A percentile compares a stretch with the other conserved stretches of the same genome.
phyloP scores from a whole-genome alignment of 2,329 filamentous ascomycete genomes.

The Escovopsis weberi region DNA sequence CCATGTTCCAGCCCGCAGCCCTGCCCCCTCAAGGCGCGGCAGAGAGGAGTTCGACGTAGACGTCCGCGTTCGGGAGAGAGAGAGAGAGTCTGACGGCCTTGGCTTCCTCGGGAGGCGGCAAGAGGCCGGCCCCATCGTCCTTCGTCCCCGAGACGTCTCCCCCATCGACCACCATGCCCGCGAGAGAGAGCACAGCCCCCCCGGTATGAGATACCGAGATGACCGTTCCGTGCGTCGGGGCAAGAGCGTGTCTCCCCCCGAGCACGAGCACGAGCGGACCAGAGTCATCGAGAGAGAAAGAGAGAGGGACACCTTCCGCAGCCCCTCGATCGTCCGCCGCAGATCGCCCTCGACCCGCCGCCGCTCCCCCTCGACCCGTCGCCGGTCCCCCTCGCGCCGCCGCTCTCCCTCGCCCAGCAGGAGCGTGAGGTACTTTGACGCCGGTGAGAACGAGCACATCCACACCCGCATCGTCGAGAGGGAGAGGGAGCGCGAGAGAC shows the following conservation, averaged over 20 bases:
- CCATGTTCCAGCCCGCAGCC: constrained; percentile 9
- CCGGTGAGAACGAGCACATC: constrained; percentile 28
- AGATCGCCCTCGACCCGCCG: constrained; percentile 22
- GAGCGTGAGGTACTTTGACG: constrained; percentile 27
- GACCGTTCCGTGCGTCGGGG: constrained; percentile 28
- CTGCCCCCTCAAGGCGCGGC: constrained; percentile 15
- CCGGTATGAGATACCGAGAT: constrained; percentile 23
- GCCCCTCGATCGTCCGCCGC: constrained; percentile 22
- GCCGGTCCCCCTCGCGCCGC: constrained; percentile 15
- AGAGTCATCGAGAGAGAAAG: constrained; percentile 26
- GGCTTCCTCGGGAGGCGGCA: constrained; percentile 35
- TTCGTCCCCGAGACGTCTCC: constrained; percentile 41
- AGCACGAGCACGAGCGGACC: constrained; percentile 20
- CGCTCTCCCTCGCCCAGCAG: constrained; percentile 21
- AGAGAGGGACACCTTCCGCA: constrained; percentile 18
- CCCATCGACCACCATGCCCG: constrained; percentile 34
- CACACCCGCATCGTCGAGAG: constrained; percentile 34
- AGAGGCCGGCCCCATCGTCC: constrained; percentile 37
- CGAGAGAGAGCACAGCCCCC: constrained; percentile 29
- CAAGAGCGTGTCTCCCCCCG: constrained; percentile 28
- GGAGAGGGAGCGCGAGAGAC: constrained; percentile 28
- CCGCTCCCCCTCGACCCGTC: constrained; percentile 20
- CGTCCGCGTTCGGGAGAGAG: constrained; percentile 28
- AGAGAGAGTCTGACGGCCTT: constrained; percentile 28
- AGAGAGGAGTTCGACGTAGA: constrained; percentile 23